phyloP scores from a whole-genome alignment of 768 basidiomycete species.

The Tylopilus sp. region DNA sequence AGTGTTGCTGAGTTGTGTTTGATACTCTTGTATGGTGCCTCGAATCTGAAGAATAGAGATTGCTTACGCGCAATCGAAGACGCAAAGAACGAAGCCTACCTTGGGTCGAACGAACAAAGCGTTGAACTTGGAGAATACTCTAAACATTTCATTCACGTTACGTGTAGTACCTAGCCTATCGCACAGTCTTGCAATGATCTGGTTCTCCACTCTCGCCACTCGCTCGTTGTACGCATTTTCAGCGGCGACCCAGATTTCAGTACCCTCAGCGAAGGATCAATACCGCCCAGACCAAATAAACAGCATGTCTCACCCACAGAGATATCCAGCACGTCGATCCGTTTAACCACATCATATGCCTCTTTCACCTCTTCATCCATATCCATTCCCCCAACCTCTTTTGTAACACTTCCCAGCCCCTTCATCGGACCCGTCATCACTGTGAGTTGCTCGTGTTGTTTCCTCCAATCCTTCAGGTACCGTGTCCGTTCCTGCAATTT shows the following conservation, averaged over 20 bases:
- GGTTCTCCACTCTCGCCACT: slow-evolving; percentile 95
- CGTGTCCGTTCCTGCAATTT: slow-evolving; percentile 85
- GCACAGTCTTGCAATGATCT: slow-evolving; percentile 90
- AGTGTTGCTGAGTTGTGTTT: slow-evolving; percentile 96
- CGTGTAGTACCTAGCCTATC: slow-evolving; percentile 92
- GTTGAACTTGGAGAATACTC: slow-evolving; percentile 98
- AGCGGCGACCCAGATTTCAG: slow-evolving; percentile 95
- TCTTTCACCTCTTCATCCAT: slow-evolving; percentile 98
- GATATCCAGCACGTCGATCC: slow-evolving; percentile 94
- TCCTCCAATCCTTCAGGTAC: slow-evolving; percentile 89
- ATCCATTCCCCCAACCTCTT: slow-evolving; percentile 86
- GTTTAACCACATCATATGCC: slow-evolving; percentile 96
- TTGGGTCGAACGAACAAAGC: slow-evolving; percentile 94
- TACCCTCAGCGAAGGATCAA: slow-evolving; percentile 67
- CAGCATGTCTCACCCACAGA: slow-evolving; percentile 64
- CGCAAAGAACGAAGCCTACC: slow-evolving; percentile 41
- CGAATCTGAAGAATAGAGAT: slow-evolving; percentile 58
- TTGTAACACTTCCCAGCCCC: slow-evolving; percentile 68
- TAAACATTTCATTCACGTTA: slow-evolving; percentile 99
- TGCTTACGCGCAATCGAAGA: not conserved
- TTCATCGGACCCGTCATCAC: slow-evolving; percentile 96
- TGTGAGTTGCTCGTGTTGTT: slow-evolving; percentile 95
- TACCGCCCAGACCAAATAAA: not conserved
- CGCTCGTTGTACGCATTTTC: slow-evolving; percentile 98
- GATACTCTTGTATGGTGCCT: slow-evolving; percentile 98